Evolutionary conservation across 257 asterid genomes (phyloP).

Genomic region (Ajuga chamaepitys): DNA sequence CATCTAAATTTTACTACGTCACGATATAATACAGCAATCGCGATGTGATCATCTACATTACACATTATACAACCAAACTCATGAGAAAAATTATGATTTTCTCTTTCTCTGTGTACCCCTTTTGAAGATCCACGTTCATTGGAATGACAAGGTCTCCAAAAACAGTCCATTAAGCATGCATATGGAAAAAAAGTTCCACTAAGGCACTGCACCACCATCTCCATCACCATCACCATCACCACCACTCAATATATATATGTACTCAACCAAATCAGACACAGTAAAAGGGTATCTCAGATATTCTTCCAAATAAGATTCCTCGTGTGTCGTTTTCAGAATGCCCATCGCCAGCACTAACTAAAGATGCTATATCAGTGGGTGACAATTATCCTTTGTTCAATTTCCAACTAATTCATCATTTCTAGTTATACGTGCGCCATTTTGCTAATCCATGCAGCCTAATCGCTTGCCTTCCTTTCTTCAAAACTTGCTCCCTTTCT

Average conservation of each 20-base stretch:
- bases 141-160: conserved; percentile 60
- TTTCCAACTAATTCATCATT: too few relatives aligned
- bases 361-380: conserved; percentile 16
- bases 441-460: too few relatives aligned
- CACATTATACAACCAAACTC: too few relatives aligned
- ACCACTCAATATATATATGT: conserved; percentile 3
- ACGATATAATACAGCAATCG: too few relatives aligned
- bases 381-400: too few relatives aligned
- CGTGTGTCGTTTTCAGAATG: conserved; percentile 35
- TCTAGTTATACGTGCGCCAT: too few relatives aligned
- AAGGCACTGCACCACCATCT: conserved; percentile 48
- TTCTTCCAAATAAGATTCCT: conserved; percentile 50
- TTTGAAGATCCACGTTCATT: conserved; percentile 47
- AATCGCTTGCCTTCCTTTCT: too few relatives aligned
- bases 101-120: conserved; percentile 21
- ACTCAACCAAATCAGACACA: too few relatives aligned
- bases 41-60: too few relatives aligned
- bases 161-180: conserved; percentile 30
- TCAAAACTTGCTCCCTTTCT: too few relatives aligned
- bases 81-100: conserved; percentile 23
- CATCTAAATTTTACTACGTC: too few relatives aligned
- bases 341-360: conserved; percentile 22
- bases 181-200: conserved; percentile 12
- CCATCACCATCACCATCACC: conserved; percentile 19
- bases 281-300: too few relatives aligned